Conservation (phyloP, 345 rosid species). For the Mercurialis annua region DNA sequence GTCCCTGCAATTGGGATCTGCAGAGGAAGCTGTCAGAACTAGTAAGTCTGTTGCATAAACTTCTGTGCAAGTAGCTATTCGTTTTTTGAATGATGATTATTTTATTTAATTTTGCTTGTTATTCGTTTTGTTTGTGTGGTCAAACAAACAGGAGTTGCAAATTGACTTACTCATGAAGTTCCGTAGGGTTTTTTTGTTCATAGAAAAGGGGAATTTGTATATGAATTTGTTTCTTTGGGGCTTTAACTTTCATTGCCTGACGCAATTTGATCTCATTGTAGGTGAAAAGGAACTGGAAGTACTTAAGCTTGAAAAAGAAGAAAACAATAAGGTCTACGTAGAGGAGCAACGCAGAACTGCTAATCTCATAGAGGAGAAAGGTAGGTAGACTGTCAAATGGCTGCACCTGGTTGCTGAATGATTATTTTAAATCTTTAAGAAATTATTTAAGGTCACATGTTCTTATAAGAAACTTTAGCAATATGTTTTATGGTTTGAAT, state of each 20-base stretch:
- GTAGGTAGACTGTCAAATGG: constrained; percentile 28
- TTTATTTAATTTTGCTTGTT: constrained; percentile 2
- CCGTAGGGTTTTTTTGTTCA: not conserved
- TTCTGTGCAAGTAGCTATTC: constrained; percentile 7
- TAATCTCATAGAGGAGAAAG: constrained; percentile 62
- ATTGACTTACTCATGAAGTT: not conserved
- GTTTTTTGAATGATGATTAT: constrained; percentile 1
- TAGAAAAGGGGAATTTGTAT: not conserved
- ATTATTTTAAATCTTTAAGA: not conserved
- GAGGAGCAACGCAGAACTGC: constrained; percentile 45
- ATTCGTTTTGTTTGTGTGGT: not conserved
- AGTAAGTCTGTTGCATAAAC: constrained; percentile 41
- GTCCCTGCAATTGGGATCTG: constrained; percentile 43
- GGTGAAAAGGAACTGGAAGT: constrained; percentile 66
- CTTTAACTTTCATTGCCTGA: constrained; percentile 8
- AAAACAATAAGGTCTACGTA: constrained; percentile 42
- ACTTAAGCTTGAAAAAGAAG: constrained; percentile 55
- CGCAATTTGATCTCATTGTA: constrained; percentile 28
- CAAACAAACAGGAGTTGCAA: not conserved
- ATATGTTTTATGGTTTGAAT: not conserved
- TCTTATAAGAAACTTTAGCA: not conserved
- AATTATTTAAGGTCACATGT: not conserved
- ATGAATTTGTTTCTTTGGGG: constrained; percentile 2
- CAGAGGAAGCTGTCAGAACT: constrained; percentile 46
- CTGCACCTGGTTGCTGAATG: not conserved